A percentile compares a stretch with the other conserved stretches of the same genome.
phyloP scores from a whole-genome alignment of 768 basidiomycete species.

The Flagelloscypha sp. region DNA sequence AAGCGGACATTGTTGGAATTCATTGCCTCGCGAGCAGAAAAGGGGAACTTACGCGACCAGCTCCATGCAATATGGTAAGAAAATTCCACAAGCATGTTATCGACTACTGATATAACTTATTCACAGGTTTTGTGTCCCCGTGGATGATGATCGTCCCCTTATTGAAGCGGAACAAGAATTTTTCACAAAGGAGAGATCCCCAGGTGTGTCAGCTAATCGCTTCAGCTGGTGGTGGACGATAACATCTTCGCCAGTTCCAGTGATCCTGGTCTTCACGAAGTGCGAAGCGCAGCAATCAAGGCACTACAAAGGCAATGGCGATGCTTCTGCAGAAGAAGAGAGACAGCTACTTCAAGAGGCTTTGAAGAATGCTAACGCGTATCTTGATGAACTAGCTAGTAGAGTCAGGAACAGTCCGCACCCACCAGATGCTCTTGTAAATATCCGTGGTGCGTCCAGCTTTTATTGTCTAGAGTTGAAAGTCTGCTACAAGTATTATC shows the following conservation, averaged over 20 bases:
- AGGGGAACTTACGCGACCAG: slow-evolving; percentile 14
- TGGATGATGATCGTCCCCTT: slow-evolving; percentile 19
- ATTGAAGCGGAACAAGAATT: slow-evolving; percentile 20
- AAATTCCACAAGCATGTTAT: not conserved
- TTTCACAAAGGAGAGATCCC: slow-evolving; percentile 19
- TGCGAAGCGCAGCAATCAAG: slow-evolving; percentile 22
- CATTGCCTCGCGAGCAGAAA: slow-evolving; percentile 17
- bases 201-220: slow-evolving; percentile 15
- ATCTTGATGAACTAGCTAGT: slow-evolving; percentile 12
- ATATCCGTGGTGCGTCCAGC: slow-evolving; percentile 12
- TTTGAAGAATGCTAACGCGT: slow-evolving; percentile 6
- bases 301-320: slow-evolving; percentile 9
- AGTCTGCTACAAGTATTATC: slow-evolving; percentile 2
- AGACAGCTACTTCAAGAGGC: too few species aligned
- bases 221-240: not conserved
- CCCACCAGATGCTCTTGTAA: slow-evolving; percentile 13
- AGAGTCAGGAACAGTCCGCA: slow-evolving; percentile 7
- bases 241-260: slow-evolving; percentile 22
- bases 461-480: not conserved
- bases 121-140: slow-evolving; percentile 35
- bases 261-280: slow-evolving; percentile 31
- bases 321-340: too few species aligned
- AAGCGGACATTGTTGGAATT: slow-evolving; percentile 22
- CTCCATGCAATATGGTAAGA: slow-evolving; percentile 33
- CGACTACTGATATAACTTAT: not conserved